These are phyloP conservation scores for Chalciporus pseudorubinellus DNA, from an alignment of 768 basidiomycete genomes.

Conservation along the genomic window DNA sequence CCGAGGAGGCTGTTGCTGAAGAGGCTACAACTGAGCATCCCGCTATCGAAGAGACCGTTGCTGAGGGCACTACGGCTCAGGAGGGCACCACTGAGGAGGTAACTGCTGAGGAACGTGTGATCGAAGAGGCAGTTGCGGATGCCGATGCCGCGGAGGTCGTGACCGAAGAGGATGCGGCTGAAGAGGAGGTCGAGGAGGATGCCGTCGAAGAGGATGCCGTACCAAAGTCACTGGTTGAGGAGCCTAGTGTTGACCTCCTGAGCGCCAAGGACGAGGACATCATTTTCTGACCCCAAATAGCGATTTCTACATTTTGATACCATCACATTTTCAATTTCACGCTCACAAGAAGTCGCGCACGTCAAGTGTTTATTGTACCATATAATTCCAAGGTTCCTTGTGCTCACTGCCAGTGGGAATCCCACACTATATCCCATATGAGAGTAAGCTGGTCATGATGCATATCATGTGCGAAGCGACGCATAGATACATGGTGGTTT, in stretches of 20 bases:
- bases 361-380: slow-evolving; percentile 8
- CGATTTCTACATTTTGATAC: slow-evolving; percentile 8
- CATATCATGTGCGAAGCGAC: slow-evolving; percentile 52
- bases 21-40: too few relatives aligned
- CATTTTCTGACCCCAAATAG: slow-evolving; percentile 63
- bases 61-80: slow-evolving; percentile 45
- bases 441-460: slow-evolving; percentile 37
- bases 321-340: slow-evolving; percentile 5
- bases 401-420: slow-evolving; percentile 1
- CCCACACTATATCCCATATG: neutral
- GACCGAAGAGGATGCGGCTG: slow-evolving; percentile 28
- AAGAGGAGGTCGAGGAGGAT: slow-evolving; percentile 15
- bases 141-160: too few relatives aligned
- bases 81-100: slow-evolving; percentile 82
- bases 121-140: slow-evolving; percentile 22
- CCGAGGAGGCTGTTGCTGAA: neutral
- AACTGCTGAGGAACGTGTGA: slow-evolving; percentile 14
- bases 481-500: slow-evolving; percentile 72
- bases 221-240: slow-evolving; percentile 24
- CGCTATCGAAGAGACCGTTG: too few relatives aligned
- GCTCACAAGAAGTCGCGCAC: neutral
- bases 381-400: slow-evolving; percentile 11
- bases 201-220: slow-evolving; percentile 18
- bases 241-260: slow-evolving; percentile 58
- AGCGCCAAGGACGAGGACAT: slow-evolving; percentile 89